These are phyloP conservation scores for Mortierella sp. DNA, from an alignment of 371 early-diverging fungal species.

Conservation along the genomic window DNA sequence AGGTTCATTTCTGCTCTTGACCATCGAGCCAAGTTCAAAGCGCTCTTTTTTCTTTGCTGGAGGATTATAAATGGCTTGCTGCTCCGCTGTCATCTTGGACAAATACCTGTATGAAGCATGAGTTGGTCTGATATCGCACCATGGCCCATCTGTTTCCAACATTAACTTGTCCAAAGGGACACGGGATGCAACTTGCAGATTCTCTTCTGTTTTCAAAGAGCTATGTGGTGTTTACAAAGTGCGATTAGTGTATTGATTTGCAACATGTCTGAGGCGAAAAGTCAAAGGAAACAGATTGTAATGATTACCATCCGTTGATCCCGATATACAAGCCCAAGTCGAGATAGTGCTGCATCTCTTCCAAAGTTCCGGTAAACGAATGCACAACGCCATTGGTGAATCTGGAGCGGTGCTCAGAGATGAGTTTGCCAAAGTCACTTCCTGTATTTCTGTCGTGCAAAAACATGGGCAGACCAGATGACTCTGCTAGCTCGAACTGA, in stretches of 20 bases:
- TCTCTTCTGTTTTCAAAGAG: conserved; percentile 91
- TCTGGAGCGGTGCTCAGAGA: conserved; percentile 72
- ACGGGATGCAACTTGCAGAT: conserved; percentile 80
- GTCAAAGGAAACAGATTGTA: background rate
- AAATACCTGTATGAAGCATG: conserved; percentile 84
- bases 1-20: conserved; percentile 93
- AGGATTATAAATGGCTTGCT: conserved; percentile 59
- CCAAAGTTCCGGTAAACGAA: conserved; percentile 89
- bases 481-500: conserved; percentile 88
- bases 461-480: conserved; percentile 86
- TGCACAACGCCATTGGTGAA: conserved; percentile 95
- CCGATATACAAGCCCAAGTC: conserved; percentile 94
- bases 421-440: conserved; percentile 57
- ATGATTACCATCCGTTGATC: conserved; percentile 90
- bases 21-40: conserved; percentile 77
- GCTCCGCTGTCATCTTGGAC: conserved; percentile 48
- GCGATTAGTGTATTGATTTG: background rate
- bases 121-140: conserved; percentile 94
- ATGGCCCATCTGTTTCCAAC: conserved; percentile 97
- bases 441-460: conserved; percentile 90
- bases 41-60: conserved; percentile 76
- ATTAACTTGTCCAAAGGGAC: conserved; percentile 90
- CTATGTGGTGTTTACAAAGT: conserved; percentile 22
- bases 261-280: background rate
- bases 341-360: conserved; percentile 80